Evolutionary conservation across 202 grass and related monocot genomes (phyloP).

Genomic region (Cymbopogon flexuosus): DNA sequence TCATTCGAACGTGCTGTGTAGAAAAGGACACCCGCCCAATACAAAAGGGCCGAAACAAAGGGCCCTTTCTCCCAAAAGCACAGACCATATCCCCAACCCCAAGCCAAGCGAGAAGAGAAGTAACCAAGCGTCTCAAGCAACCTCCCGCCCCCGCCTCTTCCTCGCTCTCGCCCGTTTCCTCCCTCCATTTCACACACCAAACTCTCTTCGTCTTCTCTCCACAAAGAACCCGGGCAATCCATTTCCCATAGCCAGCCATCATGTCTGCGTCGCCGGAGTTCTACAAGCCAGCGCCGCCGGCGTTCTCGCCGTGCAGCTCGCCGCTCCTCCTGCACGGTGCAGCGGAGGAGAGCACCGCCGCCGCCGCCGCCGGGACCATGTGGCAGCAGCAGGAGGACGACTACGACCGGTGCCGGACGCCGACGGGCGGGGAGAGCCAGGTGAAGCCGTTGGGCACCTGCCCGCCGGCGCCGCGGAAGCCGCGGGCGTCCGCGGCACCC

Average conservation of each 20-base stretch:
- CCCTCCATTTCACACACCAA: slow-evolving; percentile 28
- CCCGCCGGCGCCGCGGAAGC: slow-evolving; percentile 73
- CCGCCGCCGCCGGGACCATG: not conserved
- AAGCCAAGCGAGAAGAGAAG: not conserved
- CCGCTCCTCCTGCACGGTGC: slow-evolving; percentile 31
- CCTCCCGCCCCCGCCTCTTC: not conserved
- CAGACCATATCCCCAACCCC: slow-evolving; percentile 27
- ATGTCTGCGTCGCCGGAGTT: slow-evolving; percentile 83
- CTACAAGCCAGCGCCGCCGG: slow-evolving; percentile 48
- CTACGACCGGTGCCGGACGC: slow-evolving; percentile 48
- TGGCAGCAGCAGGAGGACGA: slow-evolving; percentile 22
- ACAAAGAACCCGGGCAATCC: not conserved
- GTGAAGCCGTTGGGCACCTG: slow-evolving; percentile 42
- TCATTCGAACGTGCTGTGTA: not conserved
- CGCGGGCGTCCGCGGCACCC: slow-evolving; percentile 27
- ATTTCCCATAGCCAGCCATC: not conserved
- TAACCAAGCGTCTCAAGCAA: slow-evolving; percentile 39
- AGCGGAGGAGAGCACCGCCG: not conserved
- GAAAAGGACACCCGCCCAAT: slow-evolving; percentile 33
- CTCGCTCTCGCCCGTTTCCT: not conserved
- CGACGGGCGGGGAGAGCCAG: slow-evolving; percentile 46
- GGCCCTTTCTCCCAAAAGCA: slow-evolving; percentile 29
- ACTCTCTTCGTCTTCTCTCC: not conserved
- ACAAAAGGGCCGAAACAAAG: slow-evolving; percentile 39
- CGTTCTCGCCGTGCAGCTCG: slow-evolving; percentile 48